phyloP scores from a whole-genome alignment of 345 rosid genomes.

The Eucalyptus caleyi region DNA sequence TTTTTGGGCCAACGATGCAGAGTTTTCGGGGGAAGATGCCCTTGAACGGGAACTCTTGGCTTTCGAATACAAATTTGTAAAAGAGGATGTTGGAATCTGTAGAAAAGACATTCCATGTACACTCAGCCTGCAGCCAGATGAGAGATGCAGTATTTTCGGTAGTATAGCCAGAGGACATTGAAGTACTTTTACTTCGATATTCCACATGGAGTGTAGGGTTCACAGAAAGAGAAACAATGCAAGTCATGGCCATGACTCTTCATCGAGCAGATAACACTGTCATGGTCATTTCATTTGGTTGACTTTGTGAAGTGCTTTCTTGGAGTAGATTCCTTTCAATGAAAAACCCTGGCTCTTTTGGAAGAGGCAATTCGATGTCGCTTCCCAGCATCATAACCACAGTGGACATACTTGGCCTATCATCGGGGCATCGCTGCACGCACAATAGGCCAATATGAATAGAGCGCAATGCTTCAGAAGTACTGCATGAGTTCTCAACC shows the following conservation, averaged over 20 bases:
- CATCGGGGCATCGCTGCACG: conserved; percentile 24
- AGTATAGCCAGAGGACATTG: background rate
- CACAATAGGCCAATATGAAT: conserved; percentile 35
- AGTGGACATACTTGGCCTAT: conserved; percentile 36
- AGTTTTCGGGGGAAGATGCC: background rate
- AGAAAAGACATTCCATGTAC: background rate
- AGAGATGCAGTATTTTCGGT: background rate
- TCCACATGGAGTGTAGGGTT: background rate
- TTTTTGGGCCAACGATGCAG: background rate
- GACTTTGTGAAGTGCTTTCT: background rate
- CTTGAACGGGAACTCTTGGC: background rate
- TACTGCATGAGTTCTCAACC: background rate
- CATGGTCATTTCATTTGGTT: background rate
- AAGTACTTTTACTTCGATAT: background rate
- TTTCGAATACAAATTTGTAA: background rate
- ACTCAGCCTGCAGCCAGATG: background rate
- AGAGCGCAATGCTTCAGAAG: conserved; percentile 14
- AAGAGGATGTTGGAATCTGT: background rate
- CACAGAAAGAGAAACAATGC: background rate
- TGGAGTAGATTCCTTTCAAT: background rate
- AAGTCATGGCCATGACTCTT: background rate
- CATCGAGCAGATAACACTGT: background rate
- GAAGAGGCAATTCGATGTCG: conserved; percentile 20
- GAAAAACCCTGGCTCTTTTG: conserved; percentile 28
- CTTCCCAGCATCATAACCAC: conserved; percentile 30